phyloP scores from a whole-genome alignment of 108 stramenopile species.

The Stephanodiscus triporus region DNA sequence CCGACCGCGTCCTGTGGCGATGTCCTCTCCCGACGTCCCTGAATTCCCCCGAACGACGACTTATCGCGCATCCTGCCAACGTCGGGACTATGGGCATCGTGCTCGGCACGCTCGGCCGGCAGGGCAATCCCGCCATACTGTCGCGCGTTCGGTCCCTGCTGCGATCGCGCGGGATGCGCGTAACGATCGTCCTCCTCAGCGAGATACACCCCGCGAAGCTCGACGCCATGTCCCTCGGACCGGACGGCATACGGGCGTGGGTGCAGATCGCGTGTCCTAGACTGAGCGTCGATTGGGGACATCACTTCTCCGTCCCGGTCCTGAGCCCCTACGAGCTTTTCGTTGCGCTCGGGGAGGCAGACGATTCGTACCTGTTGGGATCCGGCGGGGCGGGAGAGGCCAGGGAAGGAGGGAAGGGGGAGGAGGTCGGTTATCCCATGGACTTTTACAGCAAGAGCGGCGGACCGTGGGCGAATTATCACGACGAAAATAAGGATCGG shows the following conservation, averaged over 20 bases:
- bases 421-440: constrained; percentile 89
- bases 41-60: constrained; percentile 19
- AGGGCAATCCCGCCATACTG: constrained; percentile 97
- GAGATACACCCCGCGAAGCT: constrained; percentile 94
- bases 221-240: constrained; percentile 63
- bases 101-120: constrained; percentile 96
- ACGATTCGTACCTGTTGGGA: constrained; percentile 65
- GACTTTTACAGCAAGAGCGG: constrained; percentile 93
- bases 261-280: constrained; percentile 99
- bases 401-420: constrained; percentile 19
- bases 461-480: constrained; percentile 95
- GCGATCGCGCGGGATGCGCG: constrained; percentile 52
- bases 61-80: too few species aligned
- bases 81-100: constrained; percentile 86
- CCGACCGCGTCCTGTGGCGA: constrained; percentile 24
- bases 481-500: constrained; percentile 61
- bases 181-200: constrained; percentile 85
- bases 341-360: constrained; percentile 78
- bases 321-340: constrained; percentile 94
- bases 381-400: constrained; percentile 30
- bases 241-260: constrained; percentile 73
- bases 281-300: constrained; percentile 97
- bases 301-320: constrained; percentile 80
- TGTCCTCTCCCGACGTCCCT: background rate
- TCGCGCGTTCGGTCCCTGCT: constrained; percentile 67